Evolutionary conservation across 2,329 filamentous ascomycete genomes (phyloP).

Genomic region (Albophoma yamanashiensis): DNA sequence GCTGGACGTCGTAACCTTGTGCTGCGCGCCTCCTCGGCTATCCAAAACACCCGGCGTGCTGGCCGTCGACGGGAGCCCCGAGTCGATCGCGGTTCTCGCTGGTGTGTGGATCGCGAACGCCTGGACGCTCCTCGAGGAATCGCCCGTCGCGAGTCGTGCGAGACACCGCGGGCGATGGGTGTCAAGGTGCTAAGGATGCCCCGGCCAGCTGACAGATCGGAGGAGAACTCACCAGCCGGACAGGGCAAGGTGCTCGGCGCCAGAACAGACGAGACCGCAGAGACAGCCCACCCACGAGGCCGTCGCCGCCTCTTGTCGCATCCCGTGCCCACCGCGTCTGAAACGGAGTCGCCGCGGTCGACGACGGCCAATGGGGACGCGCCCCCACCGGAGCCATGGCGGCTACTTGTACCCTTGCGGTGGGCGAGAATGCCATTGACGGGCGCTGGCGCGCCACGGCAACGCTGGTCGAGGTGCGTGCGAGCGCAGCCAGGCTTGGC

Average conservation of each 20-base stretch:
- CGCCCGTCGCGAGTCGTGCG: not conserved
- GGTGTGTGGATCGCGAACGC: not conserved
- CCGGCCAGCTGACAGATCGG: not conserved
- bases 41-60: not conserved
- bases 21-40: not conserved
- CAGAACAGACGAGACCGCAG: not conserved
- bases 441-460: not conserved
- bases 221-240: not conserved
- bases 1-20: not conserved
- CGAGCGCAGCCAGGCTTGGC: not conserved
- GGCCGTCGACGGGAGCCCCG: not conserved
- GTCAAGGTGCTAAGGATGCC: not conserved
- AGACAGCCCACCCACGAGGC: not conserved
- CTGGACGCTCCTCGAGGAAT: not conserved
- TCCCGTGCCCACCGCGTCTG: not conserved
- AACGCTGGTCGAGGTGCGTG: not conserved
- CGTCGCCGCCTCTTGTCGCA: not conserved
- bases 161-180: not conserved
- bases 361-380: conserved; percentile 3
- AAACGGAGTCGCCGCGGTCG: conserved; percentile 1
- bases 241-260: not conserved
- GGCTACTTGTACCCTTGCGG: not conserved
- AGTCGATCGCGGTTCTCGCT: not conserved
- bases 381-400: not conserved
- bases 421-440: not conserved